Evolutionary conservation across 768 basidiomycete genomes (phyloP), one percentile per base, ranked within the genome.

Genomic region (Lenzites betulinus): DNA sequence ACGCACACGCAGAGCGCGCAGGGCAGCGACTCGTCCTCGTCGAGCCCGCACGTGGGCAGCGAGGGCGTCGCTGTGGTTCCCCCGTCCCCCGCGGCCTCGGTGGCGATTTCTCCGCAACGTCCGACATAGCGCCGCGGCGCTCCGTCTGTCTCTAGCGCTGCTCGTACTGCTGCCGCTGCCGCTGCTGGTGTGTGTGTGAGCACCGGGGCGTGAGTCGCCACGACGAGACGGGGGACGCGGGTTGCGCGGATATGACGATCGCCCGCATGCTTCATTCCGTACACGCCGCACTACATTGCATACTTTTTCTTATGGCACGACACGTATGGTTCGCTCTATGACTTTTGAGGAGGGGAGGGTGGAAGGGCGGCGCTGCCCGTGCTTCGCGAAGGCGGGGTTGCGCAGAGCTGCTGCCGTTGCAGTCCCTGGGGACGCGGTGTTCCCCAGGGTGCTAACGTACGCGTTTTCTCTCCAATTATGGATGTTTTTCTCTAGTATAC

Each of bases 1-100:
- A 3, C 43, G 23, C 38, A 20, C 15, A 20, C 49, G 28, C 46
- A 39, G 20, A 28, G 42, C 4, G 3, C 11, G 38, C 47, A 56
- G 1, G 54, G 44, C 18, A 33, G 30, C 30, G 30, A 33, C 30
- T 33, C 30, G 30, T 20, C 38, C 12, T 38, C 54, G 4, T 26
- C 51, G 30, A 63, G 55, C 26, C 57, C 62, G 11, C 57, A 39
- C 1, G 23, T 39, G 16, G 30, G 4, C 30, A 22, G 33, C 60
- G 54, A 61, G 9, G 30, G 63, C 11, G 54, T 66, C 22, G 66
- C 62, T n/a, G 20, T 25, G n/a, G 62, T 59, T 7, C 77, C 77
- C 35, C 68, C 75, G 50, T 70, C 67, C 7, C 65, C 59, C 30
- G 68, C 74, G 50, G 70, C 68, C 5, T 64, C 59, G 13, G 28